These are phyloP conservation scores for Aspergillus clavatus DNA, from an alignment of 2,329 filamentous ascomycete genomes.

Conservation along the genomic window DNA sequence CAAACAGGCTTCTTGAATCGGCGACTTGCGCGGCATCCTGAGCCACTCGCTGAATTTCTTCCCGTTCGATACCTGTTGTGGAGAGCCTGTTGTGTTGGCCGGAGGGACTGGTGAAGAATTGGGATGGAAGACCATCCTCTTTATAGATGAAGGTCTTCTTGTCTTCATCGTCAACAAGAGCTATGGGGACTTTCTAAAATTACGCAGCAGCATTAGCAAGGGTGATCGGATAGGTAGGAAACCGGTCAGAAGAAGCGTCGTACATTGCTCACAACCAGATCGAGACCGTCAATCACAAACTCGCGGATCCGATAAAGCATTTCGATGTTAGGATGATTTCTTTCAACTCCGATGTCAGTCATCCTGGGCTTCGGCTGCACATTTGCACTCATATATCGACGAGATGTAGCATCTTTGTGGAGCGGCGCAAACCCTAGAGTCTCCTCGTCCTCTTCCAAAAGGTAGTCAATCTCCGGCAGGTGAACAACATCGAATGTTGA, in stretches of 20 bases:
- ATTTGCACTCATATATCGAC: conserved; percentile 48
- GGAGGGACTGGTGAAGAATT: conserved; percentile 45
- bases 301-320: conserved; percentile 63
- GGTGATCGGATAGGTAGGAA: background rate
- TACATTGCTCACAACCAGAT: conserved; percentile 50
- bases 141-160: conserved; percentile 49
- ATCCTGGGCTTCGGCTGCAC: conserved; percentile 48
- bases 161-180: conserved; percentile 42
- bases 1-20: conserved; percentile 31
- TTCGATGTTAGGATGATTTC: conserved; percentile 56
- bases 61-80: conserved; percentile 38
- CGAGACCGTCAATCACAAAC: conserved; percentile 57
- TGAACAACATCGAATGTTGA: conserved; percentile 55
- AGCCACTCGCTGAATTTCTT: conserved; percentile 30
- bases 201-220: conserved; percentile 15
- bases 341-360: conserved; percentile 47
- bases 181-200: conserved; percentile 44
- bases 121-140: conserved; percentile 49
- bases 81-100: conserved; percentile 39
- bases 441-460: conserved; percentile 64
- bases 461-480: conserved; percentile 55
- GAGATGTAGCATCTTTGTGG: conserved; percentile 45
- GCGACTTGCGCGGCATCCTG: conserved; percentile 21
- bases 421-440: conserved; percentile 63
- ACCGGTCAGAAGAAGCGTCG: conserved; percentile 13